Evolutionary conservation across 2,329 filamentous ascomycete genomes (phyloP), one percentile per base, ranked within the genome.

Genomic region (Pyrenochaeta sp.): DNA sequence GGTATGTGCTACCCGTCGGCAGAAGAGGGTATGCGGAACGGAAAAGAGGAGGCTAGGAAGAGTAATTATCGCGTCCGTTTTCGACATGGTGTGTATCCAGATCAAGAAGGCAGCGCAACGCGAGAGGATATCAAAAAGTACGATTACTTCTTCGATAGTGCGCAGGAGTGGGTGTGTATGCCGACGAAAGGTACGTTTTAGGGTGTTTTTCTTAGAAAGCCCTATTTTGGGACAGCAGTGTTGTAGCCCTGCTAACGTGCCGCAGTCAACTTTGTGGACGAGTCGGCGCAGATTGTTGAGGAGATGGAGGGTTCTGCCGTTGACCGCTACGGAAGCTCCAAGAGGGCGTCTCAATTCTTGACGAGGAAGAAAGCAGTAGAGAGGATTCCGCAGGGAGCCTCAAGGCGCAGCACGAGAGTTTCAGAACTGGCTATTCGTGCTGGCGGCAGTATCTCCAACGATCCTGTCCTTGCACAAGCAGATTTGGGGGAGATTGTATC

Each of bases 41-140:
- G 18, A 22, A 21, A 9, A 11, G 19, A 7, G 7, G 37, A 27
- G 18, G 32, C 49, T 3, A 60, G 35, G 28, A 55, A 45, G 7
- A 13, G 51, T 17, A 58, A 54, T 32, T 60, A 58, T 37, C 46
- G 41, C 13, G 51, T 61, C 7, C 47, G 58, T 4, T 60, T 61
- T 40, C 43, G 53, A 32, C 51, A 60, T 36, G 51, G 55, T 6
- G 53, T 60, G 2, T 59, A 47, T 44, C 53, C 55, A 3, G 34
- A 53, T 28, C 22, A 29, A 17, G 56, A 53, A 32, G 39, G 37
- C 4, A 23, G 48, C 30, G 58, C 50, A n/a, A 58, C 47, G 4
- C 40, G 54, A 26, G 54, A 47, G 4, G 53, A 60, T 31, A 56
- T 58, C 19, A 61, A 61, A 24, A 60, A 60, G 35, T 61, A 61